These are phyloP conservation scores for Kentomonas sorsogonicus DNA, from an alignment of 208 protist species.

Conservation along the genomic window DNA sequence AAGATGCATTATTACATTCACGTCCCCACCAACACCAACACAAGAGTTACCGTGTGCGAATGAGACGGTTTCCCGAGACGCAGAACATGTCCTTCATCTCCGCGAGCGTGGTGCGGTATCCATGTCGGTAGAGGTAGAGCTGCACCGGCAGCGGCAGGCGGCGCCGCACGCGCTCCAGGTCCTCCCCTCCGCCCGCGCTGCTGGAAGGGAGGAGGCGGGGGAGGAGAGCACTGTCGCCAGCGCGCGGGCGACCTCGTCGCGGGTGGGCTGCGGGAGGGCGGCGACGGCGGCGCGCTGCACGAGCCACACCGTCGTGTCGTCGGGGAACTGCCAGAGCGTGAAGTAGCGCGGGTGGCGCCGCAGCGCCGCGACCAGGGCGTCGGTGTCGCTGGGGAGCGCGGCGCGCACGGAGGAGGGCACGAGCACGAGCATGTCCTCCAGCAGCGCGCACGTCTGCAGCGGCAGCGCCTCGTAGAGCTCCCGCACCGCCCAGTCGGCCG, in stretches of 20 bases:
- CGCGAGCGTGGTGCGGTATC: constrained; percentile 49
- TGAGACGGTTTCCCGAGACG: too few species aligned
- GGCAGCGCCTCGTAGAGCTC: constrained; percentile 85
- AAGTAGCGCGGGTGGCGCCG: constrained; percentile 68
- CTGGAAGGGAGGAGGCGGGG: too few species aligned
- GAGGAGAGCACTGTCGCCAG: constrained; percentile 61
- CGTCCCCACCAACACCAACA: too few species aligned
- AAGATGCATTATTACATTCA: too few species aligned
- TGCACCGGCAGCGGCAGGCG: constrained; percentile 73
- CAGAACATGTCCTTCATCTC: constrained; percentile 54
- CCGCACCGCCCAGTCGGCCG: constrained; percentile 65
- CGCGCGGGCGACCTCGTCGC: constrained; percentile 51
- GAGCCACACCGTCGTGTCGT: constrained; percentile 55
- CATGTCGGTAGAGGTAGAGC: constrained; percentile 69
- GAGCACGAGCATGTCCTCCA: constrained; percentile 71
- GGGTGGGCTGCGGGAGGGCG: constrained; percentile 29
- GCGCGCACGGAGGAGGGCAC: constrained; percentile 59
- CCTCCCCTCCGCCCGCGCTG: constrained; percentile 64
- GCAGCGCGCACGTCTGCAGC: constrained; percentile 69
- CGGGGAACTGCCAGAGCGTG: constrained; percentile 60
- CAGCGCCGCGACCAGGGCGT: constrained; percentile 39
- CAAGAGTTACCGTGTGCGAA: too few species aligned
- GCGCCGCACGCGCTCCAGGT: constrained; percentile 33
- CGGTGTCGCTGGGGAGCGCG: constrained; percentile 38
- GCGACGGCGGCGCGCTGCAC: constrained; percentile 76